Conservation (phyloP, 352 stramenopile genomes). For the Pythium utonaiense region DNA sequence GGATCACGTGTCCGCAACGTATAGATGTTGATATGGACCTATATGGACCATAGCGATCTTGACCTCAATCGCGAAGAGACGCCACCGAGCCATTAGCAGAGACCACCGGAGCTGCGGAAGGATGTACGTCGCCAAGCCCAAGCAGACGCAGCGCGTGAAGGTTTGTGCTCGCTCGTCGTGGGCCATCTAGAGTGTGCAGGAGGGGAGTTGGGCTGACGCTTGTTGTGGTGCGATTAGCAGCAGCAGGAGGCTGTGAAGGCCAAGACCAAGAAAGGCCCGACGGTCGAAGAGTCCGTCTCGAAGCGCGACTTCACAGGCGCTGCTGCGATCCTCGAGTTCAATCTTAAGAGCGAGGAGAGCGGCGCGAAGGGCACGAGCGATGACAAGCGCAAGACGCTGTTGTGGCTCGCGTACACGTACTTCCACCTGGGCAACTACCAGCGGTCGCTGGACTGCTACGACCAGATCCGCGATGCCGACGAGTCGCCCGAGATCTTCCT, state of each 20-base stretch:
- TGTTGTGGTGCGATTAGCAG: conserved; percentile 12
- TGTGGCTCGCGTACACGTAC: conserved; percentile 95
- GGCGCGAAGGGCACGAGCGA: conserved; percentile 7
- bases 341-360: conserved; percentile 85
- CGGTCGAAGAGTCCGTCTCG: conserved; percentile 65
- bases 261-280: conserved; percentile 78
- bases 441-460: conserved; percentile 88
- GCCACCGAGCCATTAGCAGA: not conserved
- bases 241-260: conserved; percentile 60
- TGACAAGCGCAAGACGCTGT: conserved; percentile 69
- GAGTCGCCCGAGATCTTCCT: conserved; percentile 75
- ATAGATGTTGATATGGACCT: conserved; percentile 17
- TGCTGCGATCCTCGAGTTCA: conserved; percentile 93
- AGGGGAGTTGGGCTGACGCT: too few relatives aligned
- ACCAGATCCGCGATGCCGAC: conserved; percentile 70
- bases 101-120: not conserved
- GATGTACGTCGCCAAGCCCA: conserved; percentile 82
- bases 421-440: conserved; percentile 95
- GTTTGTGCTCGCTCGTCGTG: too few relatives aligned
- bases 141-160: conserved; percentile 68
- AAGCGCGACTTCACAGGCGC: conserved; percentile 94
- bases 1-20: not conserved
- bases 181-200: too few relatives aligned
- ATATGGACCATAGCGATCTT: conserved; percentile 3
- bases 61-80: conserved; percentile 1